A percentile compares a stretch with the other conserved stretches of the same genome.
phyloP scores from a whole-genome alignment of 2,329 filamentous ascomycete species.

The Lasiodiplodia theobromae region DNA sequence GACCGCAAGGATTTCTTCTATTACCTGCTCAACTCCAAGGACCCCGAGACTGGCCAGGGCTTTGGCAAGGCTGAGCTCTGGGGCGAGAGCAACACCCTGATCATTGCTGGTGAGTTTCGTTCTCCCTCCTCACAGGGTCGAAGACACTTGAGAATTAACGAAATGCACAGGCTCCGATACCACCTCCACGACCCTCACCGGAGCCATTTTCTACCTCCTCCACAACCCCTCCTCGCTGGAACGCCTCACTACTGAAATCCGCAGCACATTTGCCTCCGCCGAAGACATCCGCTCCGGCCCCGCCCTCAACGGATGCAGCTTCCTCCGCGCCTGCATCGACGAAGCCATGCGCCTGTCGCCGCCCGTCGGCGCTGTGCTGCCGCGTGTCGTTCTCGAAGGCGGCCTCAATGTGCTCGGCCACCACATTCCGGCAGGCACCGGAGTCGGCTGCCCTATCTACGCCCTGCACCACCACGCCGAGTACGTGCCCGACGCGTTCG shows the following conservation, averaged over 20 bases:
- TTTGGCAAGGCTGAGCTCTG: constrained; percentile 56
- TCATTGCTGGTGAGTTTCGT: constrained; percentile 48
- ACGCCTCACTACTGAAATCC: constrained; percentile 45
- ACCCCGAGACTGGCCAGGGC: constrained; percentile 54
- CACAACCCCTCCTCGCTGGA: constrained; percentile 47
- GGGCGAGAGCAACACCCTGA: constrained; percentile 58
- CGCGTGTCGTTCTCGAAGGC: constrained; percentile 45
- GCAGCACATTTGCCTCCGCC: constrained; percentile 44
- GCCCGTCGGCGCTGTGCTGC: constrained; percentile 48
- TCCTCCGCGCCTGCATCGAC: constrained; percentile 50
- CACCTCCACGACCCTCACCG: constrained; percentile 52
- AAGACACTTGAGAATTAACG: neutral
- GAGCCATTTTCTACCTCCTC: constrained; percentile 54
- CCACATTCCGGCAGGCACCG: constrained; percentile 45
- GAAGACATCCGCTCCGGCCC: constrained; percentile 49
- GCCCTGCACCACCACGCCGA: constrained; percentile 49
- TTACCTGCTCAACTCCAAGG: constrained; percentile 55
- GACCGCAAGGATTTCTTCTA: constrained; percentile 54
- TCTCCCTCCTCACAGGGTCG: no score
- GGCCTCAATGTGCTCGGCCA: constrained; percentile 38
- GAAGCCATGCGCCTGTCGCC: constrained; percentile 51
- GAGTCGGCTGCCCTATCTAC: constrained; percentile 50
- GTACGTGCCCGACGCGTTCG: constrained; percentile 49
- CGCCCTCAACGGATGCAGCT: constrained; percentile 44
- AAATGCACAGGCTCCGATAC: constrained; percentile 49